Percentiles rank a stretch among this genome's conserved stretches.
These are phyloP conservation scores for Fusarium sp. DNA, from an alignment of 2,329 filamentous ascomycete species.

Conservation along the genomic window DNA sequence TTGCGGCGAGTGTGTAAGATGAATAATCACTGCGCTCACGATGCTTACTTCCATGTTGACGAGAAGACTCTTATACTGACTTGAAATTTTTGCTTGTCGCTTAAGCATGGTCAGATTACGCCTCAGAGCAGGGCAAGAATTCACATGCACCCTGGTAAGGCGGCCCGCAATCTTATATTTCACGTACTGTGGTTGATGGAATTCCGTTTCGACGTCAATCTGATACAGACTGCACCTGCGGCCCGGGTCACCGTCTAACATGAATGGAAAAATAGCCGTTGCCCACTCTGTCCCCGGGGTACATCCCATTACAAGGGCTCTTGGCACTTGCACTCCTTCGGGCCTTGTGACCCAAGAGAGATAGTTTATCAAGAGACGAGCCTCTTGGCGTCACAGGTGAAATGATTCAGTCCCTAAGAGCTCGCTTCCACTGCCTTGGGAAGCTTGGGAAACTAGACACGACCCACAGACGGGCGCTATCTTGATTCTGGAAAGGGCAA, in stretches of 20 bases:
- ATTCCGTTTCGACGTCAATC: slow-evolving; percentile 42
- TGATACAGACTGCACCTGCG: slow-evolving; percentile 15
- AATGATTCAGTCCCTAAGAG: slow-evolving; percentile 35
- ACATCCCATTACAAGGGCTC: not conserved
- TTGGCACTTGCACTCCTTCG: not conserved
- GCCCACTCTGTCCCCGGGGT: not conserved
- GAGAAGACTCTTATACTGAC: slow-evolving; percentile 3
- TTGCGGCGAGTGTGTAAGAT: slow-evolving; percentile 7
- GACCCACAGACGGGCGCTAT: slow-evolving; percentile 28
- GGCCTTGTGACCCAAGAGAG: slow-evolving; percentile 2
- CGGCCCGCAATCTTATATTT: slow-evolving; percentile 41
- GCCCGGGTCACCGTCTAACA: slow-evolving; percentile 20
- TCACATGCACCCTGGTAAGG: slow-evolving; percentile 24
- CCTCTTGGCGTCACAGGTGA: slow-evolving; percentile 43
- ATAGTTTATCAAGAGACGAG: slow-evolving; percentile 24
- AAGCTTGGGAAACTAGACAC: slow-evolving; percentile 28
- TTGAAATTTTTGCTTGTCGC: slow-evolving; percentile 8
- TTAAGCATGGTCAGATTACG: slow-evolving; percentile 29
- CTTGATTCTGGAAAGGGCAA: slow-evolving; percentile 35
- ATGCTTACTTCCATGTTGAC: slow-evolving; percentile 9
- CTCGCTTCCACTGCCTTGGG: slow-evolving; percentile 37
- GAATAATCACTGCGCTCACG: slow-evolving; percentile 12
- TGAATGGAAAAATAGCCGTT: slow-evolving; percentile 30
- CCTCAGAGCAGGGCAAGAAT: slow-evolving; percentile 5
- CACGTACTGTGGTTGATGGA: slow-evolving; percentile 47